Conservation (phyloP, 257 asterid species). For the Capsicum rhomboideum region DNA sequence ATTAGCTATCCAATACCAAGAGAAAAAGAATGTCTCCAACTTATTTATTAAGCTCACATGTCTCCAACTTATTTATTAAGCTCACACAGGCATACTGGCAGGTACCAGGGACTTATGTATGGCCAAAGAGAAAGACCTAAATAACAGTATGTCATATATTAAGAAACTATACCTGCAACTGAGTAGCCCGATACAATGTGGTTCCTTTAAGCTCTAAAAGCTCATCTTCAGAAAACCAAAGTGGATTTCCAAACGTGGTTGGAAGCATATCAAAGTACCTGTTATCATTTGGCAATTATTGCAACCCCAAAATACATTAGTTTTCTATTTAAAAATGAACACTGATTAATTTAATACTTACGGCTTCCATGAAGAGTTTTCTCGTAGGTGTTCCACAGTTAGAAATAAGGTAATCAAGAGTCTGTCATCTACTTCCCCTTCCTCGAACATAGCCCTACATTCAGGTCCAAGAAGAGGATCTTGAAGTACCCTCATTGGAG, state of each 20-base stretch:
- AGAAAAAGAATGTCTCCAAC: neutral
- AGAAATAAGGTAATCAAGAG: constrained; percentile 76
- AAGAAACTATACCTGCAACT: constrained; percentile 51
- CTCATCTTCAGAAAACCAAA: constrained; percentile 90
- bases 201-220: constrained; percentile 84
- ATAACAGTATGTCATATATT: neutral
- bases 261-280: constrained; percentile 97
- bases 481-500: constrained; percentile 88
- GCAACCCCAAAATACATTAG: neutral
- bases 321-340: neutral
- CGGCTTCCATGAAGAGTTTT: constrained; percentile 90
- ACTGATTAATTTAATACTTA: constrained; percentile 20
- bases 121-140: neutral
- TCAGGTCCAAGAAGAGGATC: constrained; percentile 87
- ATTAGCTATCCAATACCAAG: neutral
- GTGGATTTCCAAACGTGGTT: constrained; percentile 67
- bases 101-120: neutral
- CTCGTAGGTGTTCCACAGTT: constrained; percentile 68
- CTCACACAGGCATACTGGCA: neutral
- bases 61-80: neutral
- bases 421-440: constrained; percentile 79
- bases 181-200: constrained; percentile 68
- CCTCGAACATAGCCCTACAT: constrained; percentile 70
- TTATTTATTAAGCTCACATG: neutral
- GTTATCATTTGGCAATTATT: neutral